These are phyloP conservation scores for Ustilago trichophora DNA, from an alignment of 1,284 basidiomycete species.

Conservation along the genomic window DNA sequence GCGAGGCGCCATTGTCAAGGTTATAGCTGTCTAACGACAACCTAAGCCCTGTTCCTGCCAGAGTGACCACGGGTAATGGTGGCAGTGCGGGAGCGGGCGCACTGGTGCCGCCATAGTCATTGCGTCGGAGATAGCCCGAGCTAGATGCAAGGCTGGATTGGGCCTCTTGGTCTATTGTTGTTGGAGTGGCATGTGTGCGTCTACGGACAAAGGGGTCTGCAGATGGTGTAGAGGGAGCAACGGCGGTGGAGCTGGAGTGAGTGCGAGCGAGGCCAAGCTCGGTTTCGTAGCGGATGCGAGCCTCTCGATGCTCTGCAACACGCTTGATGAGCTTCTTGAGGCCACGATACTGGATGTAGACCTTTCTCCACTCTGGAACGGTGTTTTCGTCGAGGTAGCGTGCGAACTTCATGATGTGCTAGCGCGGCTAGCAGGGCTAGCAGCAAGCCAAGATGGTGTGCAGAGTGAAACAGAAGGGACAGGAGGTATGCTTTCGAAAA, in stretches of 20 bases:
- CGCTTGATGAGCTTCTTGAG: slow-evolving; percentile 67
- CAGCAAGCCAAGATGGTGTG: no score
- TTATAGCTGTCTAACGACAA: slow-evolving; percentile 14
- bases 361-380: slow-evolving; percentile 64
- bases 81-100: slow-evolving; percentile 5
- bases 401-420: slow-evolving; percentile 45
- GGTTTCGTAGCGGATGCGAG: slow-evolving; percentile 16
- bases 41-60: slow-evolving; percentile 41
- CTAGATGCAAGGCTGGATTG: slow-evolving; percentile 15
- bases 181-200: not conserved
- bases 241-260: slow-evolving; percentile 20
- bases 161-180: slow-evolving; percentile 1
- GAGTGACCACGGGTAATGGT: slow-evolving; percentile 24
- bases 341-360: slow-evolving; percentile 66
- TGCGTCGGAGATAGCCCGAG: slow-evolving; percentile 18
- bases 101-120: slow-evolving; percentile 29
- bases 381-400: slow-evolving; percentile 62
- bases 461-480: no score
- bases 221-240: not conserved
- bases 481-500: no score
- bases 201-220: slow-evolving; percentile 15
- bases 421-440: not conserved
- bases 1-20: not conserved
- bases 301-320: slow-evolving; percentile 51
- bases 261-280: slow-evolving; percentile 11